These are phyloP conservation scores for Lotmaria passim DNA, from an alignment of 208 protist genomes.

Conservation along the genomic window DNA sequence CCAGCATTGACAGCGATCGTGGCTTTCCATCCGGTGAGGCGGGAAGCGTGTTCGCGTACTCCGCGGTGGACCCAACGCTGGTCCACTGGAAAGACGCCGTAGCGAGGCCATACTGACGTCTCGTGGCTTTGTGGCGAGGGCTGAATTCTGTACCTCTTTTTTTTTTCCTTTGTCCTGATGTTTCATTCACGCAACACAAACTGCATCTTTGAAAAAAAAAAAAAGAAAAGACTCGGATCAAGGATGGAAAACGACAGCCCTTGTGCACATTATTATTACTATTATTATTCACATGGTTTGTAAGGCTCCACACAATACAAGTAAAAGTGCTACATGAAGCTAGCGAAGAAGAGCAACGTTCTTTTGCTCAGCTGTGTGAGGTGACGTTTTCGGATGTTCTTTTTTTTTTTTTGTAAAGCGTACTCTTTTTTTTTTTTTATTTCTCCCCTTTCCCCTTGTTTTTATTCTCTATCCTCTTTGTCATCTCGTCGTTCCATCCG, in stretches of 20 bases:
- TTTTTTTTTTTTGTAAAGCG: not conserved
- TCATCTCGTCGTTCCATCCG: not conserved
- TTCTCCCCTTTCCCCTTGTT: slow-evolving; percentile 11
- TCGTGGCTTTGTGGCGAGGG: too few relatives aligned
- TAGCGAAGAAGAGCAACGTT: too few relatives aligned
- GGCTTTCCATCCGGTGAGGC: not conserved
- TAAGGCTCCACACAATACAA: too few relatives aligned
- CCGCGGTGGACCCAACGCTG: not conserved
- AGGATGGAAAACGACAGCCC: too few relatives aligned
- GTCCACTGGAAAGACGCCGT: not conserved
- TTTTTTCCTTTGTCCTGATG: not conserved
- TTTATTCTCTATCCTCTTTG: slow-evolving; percentile 7
- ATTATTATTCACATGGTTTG: too few relatives aligned
- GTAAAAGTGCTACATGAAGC: too few relatives aligned
- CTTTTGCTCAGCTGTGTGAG: too few relatives aligned
- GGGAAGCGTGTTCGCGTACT: not conserved
- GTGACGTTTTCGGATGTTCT: not conserved
- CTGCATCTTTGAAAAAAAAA: too few relatives aligned
- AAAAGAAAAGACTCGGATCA: too few relatives aligned
- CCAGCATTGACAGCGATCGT: not conserved
- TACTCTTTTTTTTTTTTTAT: slow-evolving; percentile 19
- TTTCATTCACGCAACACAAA: too few relatives aligned
- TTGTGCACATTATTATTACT: too few relatives aligned
- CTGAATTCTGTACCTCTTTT: not conserved
- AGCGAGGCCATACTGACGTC: too few relatives aligned